phyloP scores from a whole-genome alignment of 1,284 basidiomycete species.

The Tylopilus sp. region DNA sequence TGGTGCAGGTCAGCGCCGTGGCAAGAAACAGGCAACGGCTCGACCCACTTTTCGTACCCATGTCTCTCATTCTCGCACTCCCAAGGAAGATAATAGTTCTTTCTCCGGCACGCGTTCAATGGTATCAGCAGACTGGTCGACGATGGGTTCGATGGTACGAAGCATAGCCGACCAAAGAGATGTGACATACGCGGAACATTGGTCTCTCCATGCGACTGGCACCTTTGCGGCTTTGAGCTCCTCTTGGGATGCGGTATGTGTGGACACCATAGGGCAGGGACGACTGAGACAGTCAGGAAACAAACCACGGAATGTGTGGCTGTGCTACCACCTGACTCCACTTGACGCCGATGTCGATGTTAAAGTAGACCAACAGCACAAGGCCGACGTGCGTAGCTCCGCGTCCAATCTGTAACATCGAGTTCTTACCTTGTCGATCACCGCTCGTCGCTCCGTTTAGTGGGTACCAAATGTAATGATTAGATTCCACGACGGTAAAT shows the following conservation, averaged over 20 bases:
- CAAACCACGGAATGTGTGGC: constrained; percentile 15
- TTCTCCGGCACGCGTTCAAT: constrained; percentile 75
- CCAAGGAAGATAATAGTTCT: constrained; percentile 75
- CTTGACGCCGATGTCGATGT: too few relatives aligned
- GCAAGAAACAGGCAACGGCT: not conserved
- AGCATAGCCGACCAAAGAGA: not conserved
- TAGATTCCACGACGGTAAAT: not conserved
- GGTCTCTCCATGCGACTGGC: constrained; percentile 84
- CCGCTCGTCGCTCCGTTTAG: not conserved
- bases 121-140: constrained; percentile 73
- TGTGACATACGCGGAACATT: constrained; percentile 81
- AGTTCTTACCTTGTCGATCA: not conserved
- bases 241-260: constrained; percentile 77
- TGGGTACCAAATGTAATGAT: not conserved
- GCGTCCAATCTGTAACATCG: too few relatives aligned
- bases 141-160: not conserved
- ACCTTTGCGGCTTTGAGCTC: constrained; percentile 77
- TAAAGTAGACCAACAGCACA: too few relatives aligned
- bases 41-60: constrained; percentile 66
- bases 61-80: constrained; percentile 80
- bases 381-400: too few relatives aligned
- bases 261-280: constrained; percentile 51
- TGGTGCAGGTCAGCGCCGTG: constrained; percentile 32
- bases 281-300: constrained; percentile 7
- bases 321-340: constrained; percentile 15